These are phyloP conservation scores for Zoysia japonica DNA, from an alignment of 176 grass and related monocot species.

Conservation along the genomic window DNA sequence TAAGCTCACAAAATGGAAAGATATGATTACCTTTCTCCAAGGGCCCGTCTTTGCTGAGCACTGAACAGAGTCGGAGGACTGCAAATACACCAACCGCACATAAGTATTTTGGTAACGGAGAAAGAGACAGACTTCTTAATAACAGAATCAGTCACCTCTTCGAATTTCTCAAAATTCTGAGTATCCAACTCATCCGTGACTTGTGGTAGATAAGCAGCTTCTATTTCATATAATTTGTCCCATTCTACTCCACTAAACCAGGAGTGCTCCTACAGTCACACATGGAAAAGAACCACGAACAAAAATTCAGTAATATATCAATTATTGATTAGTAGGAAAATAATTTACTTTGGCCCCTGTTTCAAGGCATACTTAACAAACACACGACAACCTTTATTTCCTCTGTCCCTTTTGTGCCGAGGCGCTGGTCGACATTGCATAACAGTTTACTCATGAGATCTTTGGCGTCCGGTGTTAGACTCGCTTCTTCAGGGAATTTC, in stretches of 20 bases:
- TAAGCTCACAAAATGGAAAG: neutral
- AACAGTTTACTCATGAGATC: slow-evolving; percentile 91
- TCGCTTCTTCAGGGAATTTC: slow-evolving; percentile 97
- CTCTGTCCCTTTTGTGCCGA: slow-evolving; percentile 82
- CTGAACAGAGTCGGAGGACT: slow-evolving; percentile 54
- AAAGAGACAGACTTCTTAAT: slow-evolving; percentile 23
- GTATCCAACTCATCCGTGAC: slow-evolving; percentile 96
- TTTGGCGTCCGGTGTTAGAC: slow-evolving; percentile 64
- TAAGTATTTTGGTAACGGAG: slow-evolving; percentile 18
- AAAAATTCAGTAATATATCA: slow-evolving; percentile 15
- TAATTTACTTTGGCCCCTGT: neutral
- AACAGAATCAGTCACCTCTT: slow-evolving; percentile 59
- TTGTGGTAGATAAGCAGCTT: slow-evolving; percentile 90
- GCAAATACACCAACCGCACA: slow-evolving; percentile 22
- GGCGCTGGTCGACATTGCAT: slow-evolving; percentile 88
- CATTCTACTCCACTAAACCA: slow-evolving; percentile 82
- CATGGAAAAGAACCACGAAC: slow-evolving; percentile 36
- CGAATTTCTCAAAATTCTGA: slow-evolving; percentile 97
- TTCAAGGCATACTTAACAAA: slow-evolving; percentile 11
- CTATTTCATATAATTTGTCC: slow-evolving; percentile 75
- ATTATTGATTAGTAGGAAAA: neutral
- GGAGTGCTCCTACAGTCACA: slow-evolving; percentile 62
- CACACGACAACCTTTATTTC: slow-evolving; percentile 81
- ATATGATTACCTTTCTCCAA: slow-evolving; percentile 84
- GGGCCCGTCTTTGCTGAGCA: slow-evolving; percentile 79